Evolutionary conservation across 2,329 filamentous ascomycete genomes (phyloP), one percentile per base, ranked within the genome.

Genomic region (Talaromyces sp.): DNA sequence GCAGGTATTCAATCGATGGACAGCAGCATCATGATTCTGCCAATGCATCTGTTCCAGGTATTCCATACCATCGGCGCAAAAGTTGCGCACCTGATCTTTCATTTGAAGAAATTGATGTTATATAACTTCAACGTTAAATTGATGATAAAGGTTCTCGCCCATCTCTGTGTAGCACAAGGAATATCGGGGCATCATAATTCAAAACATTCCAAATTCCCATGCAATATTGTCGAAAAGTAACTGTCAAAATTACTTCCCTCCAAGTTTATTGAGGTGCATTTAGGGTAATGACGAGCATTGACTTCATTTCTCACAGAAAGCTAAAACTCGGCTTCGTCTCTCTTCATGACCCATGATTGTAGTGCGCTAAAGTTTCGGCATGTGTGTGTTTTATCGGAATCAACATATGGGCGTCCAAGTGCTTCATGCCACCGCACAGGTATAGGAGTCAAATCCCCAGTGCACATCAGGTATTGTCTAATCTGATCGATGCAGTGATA

Each of bases 1-100:
- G 22, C 7, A 47, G 8, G 43, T 47, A 0, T 47, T 47, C 5
- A 47, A 22, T 25, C 19, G 19, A 47, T 47, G 19, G 4, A 47
- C 19, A 5, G 43, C 6, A 11, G 43, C 19, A 47, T 19, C 19
- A 22, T 47, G 43, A 47, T 47, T 47, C 43, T 22, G 19, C 19
- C 19, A 47, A 47, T 47, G 19, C 19, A 47, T 47, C n/a, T 3
- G 19, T 47, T 47, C 43, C 9, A 47, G 19, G 11, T 47, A 47
- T 25, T 62, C 59, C 27, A 35, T 54, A 6, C 27, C 27, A 54
- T 54, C 27, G 11, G 43, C 63, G 58, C 65, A 72, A 64, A 68
- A 70, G 62, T 70, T 72, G 64, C 59, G 69, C 66, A 33, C 65
- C 9, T 59, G 56, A 63, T 72, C 66, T 49, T 60, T 67, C 39